phyloP scores from a whole-genome alignment of 129 eudicot species.

The Arctium lappa region DNA sequence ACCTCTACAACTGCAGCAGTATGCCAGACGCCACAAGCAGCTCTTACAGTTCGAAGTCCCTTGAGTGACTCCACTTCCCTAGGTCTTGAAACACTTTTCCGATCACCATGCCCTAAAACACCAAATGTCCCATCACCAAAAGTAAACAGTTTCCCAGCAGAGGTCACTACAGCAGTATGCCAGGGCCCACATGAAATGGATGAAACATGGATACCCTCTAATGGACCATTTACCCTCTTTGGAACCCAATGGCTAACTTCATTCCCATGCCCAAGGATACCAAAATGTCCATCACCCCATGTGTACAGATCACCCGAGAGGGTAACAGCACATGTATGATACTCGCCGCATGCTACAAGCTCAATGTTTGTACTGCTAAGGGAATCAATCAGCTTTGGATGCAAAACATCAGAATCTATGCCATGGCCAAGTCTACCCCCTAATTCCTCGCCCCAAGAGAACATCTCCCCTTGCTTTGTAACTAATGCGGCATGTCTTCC shows the following conservation, averaged over 20 bases:
- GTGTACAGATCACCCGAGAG: conserved; percentile 83
- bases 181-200: conserved; percentile 92
- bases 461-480: conserved; percentile 83
- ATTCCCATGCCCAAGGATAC: conserved; percentile 78
- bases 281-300: conserved; percentile 86
- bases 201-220: conserved; percentile 67
- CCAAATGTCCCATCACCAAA: conserved; percentile 97
- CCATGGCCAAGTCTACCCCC: conserved; percentile 97
- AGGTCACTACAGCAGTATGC: conserved; percentile 85
- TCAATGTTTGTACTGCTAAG: conserved; percentile 61
- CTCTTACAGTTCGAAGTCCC: conserved; percentile 58
- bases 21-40: conserved; percentile 97
- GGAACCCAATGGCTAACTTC: conserved; percentile 86
- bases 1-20: conserved; percentile 87
- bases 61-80: conserved; percentile 70
- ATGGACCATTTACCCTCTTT: conserved; percentile 59
- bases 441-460: conserved; percentile 89
- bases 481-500: conserved; percentile 74
- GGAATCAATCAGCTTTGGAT: conserved; percentile 69
- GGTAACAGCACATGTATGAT: conserved; percentile 87
- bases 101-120: conserved; percentile 85
- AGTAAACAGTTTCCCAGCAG: conserved; percentile 72
- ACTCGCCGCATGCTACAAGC: conserved; percentile 84
- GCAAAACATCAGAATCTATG: conserved; percentile 55
- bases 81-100: conserved; percentile 43